Evolutionary conservation across 805 yeast genomes (phyloP).

Genomic region (Wickerhamiella brachini): DNA sequence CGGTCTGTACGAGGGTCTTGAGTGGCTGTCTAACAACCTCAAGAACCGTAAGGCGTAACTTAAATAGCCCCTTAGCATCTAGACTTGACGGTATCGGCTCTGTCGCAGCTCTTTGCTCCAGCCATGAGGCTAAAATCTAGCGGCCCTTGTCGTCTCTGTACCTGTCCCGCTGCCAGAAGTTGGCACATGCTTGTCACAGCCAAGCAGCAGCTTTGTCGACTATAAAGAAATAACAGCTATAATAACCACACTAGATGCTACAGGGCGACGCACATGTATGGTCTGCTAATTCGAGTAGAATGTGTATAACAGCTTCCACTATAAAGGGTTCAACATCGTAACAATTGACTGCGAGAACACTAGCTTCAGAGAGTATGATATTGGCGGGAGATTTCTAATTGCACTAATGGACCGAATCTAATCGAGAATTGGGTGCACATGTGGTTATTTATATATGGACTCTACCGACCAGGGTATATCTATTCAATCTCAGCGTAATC

Average conservation of each 20-base stretch:
- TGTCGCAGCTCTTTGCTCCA: too few relatives aligned
- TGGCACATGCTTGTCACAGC: too few relatives aligned
- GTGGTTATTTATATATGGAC: slow-evolving; percentile 98
- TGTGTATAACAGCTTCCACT: slow-evolving; percentile 90
- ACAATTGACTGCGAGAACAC: slow-evolving; percentile 94
- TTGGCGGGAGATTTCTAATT: slow-evolving; percentile 98
- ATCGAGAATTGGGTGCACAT: slow-evolving; percentile 95
- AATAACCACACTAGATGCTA: too few relatives aligned
- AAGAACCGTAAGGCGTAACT: slow-evolving; percentile 45
- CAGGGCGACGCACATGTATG: too few relatives aligned
- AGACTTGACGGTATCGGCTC: slow-evolving; percentile 31
- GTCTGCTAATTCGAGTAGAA: too few relatives aligned
- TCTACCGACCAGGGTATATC: too few relatives aligned
- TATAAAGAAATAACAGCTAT: too few relatives aligned
- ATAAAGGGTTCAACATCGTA: slow-evolving; percentile 95
- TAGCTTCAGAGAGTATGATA: slow-evolving; percentile 97
- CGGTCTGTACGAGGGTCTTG: slow-evolving; percentile 94
- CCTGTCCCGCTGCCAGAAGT: too few relatives aligned
- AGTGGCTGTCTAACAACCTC: slow-evolving; percentile 87
- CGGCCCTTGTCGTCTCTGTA: too few relatives aligned
- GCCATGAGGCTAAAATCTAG: too few relatives aligned
- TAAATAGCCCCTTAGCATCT: slow-evolving; percentile 44
- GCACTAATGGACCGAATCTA: slow-evolving; percentile 81
- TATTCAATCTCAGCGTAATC: too few relatives aligned
- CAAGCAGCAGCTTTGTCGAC: too few relatives aligned